Base-by-base conservation (phyloP, 192 early-diverging fungal species). In the Dispira simplex region DNA sequence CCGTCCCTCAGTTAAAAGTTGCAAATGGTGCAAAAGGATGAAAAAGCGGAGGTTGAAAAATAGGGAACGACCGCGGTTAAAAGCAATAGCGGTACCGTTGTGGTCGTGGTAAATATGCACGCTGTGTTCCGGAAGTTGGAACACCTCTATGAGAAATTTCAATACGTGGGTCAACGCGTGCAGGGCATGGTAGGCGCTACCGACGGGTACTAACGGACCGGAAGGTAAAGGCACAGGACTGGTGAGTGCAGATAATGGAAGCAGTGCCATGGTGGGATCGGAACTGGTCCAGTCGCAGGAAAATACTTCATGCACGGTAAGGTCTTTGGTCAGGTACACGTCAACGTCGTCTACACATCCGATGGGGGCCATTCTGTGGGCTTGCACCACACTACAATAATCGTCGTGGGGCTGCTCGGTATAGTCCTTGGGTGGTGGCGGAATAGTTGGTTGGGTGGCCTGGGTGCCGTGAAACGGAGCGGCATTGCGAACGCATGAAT, bases 41-140 rank as follows among this genome's bases (percentile, higher is more conserved):
- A 85, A 95, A 71, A 77, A 93, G 14, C 90, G 67, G 46, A 85
- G 66, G 52, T 95, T 95, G 70, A 95, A 90, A 65, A 91, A 95
- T 44, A 95, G 71, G 11, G 81, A 71, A 0, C 81, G 75, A 44
- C 76, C 80, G 3, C 84, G 76, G 63, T 93, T 90, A 65, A 95
- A 93, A 3, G 91, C 90, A 68, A 93, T 83, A 1, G 86, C 79
- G 0, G 73, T 63, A 2, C 86, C 88, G 32, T 76, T 67, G 1
- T 64, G 62, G 72, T 95, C 91, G 68, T 79, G 91, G 59, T 83
- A 95, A 14, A 95, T 77, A 60, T 91, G 88, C 25, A 95, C 66
- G 0, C 80, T 73, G 23, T 69, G 63, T 0, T 66, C 53, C 8
- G 67, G 62, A 0, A 93, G 46, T n/a, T 75, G 72, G 75, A 92